Base-by-base conservation (phyloP, 1,284 basidiomycete genomes). In the Lignosus rhinocerotis region DNA sequence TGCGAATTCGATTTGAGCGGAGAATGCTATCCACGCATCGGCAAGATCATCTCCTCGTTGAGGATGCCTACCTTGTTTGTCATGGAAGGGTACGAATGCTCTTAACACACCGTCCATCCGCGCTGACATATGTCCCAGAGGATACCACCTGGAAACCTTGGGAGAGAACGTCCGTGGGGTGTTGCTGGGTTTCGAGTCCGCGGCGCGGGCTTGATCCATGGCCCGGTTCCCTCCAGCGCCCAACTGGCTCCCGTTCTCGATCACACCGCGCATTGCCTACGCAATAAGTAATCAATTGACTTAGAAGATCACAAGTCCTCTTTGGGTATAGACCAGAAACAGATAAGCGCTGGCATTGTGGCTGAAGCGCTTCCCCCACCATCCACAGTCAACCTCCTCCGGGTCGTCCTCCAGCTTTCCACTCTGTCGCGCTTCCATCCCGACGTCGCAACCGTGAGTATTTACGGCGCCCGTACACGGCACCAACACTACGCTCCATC, bases 31-130 rank as follows among this genome's bases (percentile, higher is more conserved):
- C 42, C 56, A 11, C 55, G 60, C 21, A 73, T 76, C 19, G 74
- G 75, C n/a, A 46, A 41, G 32, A 49, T 67, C n/a, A 71, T 76
- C 14, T 64, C 66, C 12, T 46, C 49, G 16, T 17, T 72, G 1
- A 50, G 53, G n/a, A 63, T 66, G 44, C 69, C 65, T 10, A 73
- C 72, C 12, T 59, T 74, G 21, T 76, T 76, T 51, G 66, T 72
- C 8, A 69, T 77, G 72, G 75, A 77, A 65, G 72, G 76, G 75
- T 73, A 52, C 56, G 69, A 56, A n/a, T 7, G 7, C 44, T 44
- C 17, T 46, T 21, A 32, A n/a, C 16, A 9, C 38, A 14, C 16
- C 17, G 14, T 36, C 39, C 32, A 33, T 14, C n/a, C 44, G 43
- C 25, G 33, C 11, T 30, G 32, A 9, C 46, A 25, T 6, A 38